A percentile compares a stretch with the other conserved stretches of the same genome.
phyloP scores from a whole-genome alignment of 306 rosid genomes.

The Acacia crassicarpa region DNA sequence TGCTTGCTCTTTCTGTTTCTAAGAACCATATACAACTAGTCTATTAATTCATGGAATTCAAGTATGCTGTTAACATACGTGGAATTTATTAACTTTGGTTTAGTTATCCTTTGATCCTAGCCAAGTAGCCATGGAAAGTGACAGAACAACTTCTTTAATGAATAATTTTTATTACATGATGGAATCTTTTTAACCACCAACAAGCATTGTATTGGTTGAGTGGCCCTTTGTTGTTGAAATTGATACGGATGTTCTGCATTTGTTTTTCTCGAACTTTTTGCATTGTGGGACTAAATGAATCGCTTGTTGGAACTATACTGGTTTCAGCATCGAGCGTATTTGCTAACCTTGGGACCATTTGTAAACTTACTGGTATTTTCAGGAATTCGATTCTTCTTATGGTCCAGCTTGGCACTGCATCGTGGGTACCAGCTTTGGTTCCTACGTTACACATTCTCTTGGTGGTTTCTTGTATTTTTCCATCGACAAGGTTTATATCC shows the following conservation, averaged over 20 bases:
- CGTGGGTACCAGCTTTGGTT: slow-evolving; percentile 96
- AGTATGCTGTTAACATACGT: background rate
- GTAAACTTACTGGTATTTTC: slow-evolving; percentile 27
- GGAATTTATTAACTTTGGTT: background rate
- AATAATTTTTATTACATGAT: background rate
- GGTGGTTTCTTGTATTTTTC: slow-evolving; percentile 96
- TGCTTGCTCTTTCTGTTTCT: background rate
- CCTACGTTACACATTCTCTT: slow-evolving; percentile 84
- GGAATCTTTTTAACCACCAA: background rate
- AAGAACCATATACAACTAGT: background rate
- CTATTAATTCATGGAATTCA: background rate
- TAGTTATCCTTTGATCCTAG: background rate
- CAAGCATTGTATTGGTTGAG: background rate
- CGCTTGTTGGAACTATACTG: background rate
- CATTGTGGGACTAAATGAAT: background rate
- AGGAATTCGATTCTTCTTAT: slow-evolving; percentile 86
- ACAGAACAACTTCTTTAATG: background rate
- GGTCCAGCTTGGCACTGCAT: slow-evolving; percentile 99
- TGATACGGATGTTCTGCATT: background rate
- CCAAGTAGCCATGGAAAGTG: background rate
- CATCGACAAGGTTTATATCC: slow-evolving; percentile 88
- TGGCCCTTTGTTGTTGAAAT: background rate
- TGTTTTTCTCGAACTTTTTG: background rate
- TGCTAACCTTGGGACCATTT: background rate
- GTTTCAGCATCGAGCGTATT: background rate